Evolutionary conservation across 1,284 basidiomycete genomes (phyloP).

Genomic region (Melampsora americana): DNA sequence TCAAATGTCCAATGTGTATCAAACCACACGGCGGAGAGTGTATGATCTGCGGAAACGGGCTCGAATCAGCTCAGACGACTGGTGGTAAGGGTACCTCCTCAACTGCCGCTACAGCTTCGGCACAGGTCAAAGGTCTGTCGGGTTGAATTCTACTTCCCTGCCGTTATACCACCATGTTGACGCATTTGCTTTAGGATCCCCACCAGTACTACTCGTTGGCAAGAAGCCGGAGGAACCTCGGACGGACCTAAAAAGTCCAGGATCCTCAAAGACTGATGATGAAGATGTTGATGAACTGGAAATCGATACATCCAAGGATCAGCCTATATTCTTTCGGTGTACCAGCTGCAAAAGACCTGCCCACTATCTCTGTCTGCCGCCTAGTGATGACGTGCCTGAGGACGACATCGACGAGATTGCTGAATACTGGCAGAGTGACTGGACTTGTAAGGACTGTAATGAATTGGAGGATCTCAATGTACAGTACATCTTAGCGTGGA

Average conservation of each 20-base stretch:
- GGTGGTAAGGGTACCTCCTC: not conserved
- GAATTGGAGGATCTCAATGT: slow-evolving; percentile 65
- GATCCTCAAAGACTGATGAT: not conserved
- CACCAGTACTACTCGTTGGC: not conserved
- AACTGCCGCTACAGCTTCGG: not conserved
- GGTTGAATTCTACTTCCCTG: not conserved
- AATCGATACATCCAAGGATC: not conserved
- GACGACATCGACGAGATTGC: slow-evolving; percentile 62
- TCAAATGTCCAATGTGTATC: slow-evolving; percentile 41
- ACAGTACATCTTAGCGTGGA: slow-evolving; percentile 89
- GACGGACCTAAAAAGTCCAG: not conserved
- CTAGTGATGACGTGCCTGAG: slow-evolving; percentile 59
- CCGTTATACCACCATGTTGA: not conserved
- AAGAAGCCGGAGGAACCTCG: not conserved
- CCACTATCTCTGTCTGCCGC: slow-evolving; percentile 65
- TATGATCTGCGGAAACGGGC: slow-evolving; percentile 23
- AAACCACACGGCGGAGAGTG: slow-evolving; percentile 33
- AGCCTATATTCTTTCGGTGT: slow-evolving; percentile 69
- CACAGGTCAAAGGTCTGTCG: not conserved
- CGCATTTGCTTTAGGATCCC: no score
- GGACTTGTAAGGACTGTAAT: slow-evolving; percentile 75
- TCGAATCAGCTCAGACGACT: not conserved
- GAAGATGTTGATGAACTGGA: slow-evolving; percentile 4
- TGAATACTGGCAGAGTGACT: slow-evolving; percentile 57
- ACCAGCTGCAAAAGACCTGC: slow-evolving; percentile 71